A percentile compares a stretch with the other conserved stretches of the same genome.
phyloP scores from a whole-genome alignment of 768 basidiomycete species.

The Mycena venus region DNA sequence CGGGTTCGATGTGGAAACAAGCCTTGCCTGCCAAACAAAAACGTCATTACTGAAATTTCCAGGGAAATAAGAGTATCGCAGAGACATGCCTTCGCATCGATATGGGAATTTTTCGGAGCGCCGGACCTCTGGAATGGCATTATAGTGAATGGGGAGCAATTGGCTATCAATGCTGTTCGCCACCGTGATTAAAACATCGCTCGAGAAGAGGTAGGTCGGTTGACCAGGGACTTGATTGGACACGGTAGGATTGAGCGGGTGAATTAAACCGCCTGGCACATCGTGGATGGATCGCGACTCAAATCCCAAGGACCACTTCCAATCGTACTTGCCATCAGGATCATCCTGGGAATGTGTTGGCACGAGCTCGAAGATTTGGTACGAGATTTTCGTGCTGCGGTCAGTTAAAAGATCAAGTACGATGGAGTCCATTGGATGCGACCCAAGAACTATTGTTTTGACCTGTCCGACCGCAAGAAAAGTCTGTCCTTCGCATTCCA shows the following conservation, averaged over 20 bases:
- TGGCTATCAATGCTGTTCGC: not conserved
- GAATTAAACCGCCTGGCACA: not conserved
- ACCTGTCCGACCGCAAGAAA: too few species aligned
- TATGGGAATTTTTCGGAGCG: slow-evolving; percentile 2
- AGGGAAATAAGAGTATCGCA: too few species aligned
- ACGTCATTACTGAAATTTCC: too few species aligned
- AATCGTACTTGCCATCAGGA: not conserved
- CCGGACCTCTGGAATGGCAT: not conserved
- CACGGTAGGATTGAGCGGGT: slow-evolving; percentile 9
- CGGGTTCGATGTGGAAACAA: not conserved
- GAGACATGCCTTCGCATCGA: not conserved
- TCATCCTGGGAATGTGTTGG: not conserved
- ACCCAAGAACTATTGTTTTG: not conserved
- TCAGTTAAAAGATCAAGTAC: not conserved
- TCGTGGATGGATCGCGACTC: not conserved
- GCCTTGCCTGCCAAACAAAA: slow-evolving; percentile 1
- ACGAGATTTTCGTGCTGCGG: not conserved
- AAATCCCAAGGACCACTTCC: not conserved
- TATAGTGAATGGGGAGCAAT: not conserved
- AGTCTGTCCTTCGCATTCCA: too few species aligned
- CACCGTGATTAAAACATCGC: not conserved
- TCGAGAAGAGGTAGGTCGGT: slow-evolving; percentile 5
- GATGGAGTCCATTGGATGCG: not conserved
- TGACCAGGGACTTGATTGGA: not conserved
- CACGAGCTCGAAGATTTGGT: not conserved